A percentile compares a stretch with the other conserved stretches of the same genome.
phyloP scores from a whole-genome alignment of 2,329 filamentous ascomycete species.

The Cladosporium sp. region DNA sequence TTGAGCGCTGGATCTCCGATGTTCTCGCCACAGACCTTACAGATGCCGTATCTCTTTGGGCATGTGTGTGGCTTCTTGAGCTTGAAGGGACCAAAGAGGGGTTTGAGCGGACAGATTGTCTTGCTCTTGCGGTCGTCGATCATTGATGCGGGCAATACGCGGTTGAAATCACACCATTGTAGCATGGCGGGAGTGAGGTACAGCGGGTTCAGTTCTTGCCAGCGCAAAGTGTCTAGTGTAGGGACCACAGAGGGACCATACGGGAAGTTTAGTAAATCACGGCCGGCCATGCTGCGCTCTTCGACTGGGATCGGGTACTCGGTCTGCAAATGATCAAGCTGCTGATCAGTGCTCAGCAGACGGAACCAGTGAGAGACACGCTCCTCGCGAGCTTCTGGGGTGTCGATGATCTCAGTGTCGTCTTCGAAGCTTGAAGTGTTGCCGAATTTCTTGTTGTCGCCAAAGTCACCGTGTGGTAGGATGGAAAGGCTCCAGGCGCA shows the following conservation, averaged over 20 bases:
- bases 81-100: constrained; percentile 1
- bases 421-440: constrained; percentile 28
- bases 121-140: background rate
- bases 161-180: background rate
- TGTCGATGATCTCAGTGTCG: constrained; percentile 15
- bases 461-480: constrained; percentile 8
- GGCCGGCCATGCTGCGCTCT: constrained; percentile 1
- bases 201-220: constrained; percentile 17
- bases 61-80: background rate
- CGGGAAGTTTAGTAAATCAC: background rate
- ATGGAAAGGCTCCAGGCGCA: constrained; percentile 7
- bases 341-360: constrained; percentile 12
- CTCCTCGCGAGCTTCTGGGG: constrained; percentile 12
- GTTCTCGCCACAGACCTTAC: constrained; percentile 3
- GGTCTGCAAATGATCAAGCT: constrained; percentile 12
- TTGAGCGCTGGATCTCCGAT: background rate
- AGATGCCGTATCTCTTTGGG: background rate
- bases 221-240: constrained; percentile 2
- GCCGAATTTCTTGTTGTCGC: constrained; percentile 24
- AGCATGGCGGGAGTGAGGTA: constrained; percentile 11
- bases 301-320: constrained; percentile 9
- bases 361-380: constrained; percentile 15
- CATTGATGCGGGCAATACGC: constrained; percentile 4
- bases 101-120: background rate
- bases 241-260: background rate